phyloP scores from a whole-genome alignment of 1,284 basidiomycete genomes.

The Pseudozyma hubeiensis region DNA sequence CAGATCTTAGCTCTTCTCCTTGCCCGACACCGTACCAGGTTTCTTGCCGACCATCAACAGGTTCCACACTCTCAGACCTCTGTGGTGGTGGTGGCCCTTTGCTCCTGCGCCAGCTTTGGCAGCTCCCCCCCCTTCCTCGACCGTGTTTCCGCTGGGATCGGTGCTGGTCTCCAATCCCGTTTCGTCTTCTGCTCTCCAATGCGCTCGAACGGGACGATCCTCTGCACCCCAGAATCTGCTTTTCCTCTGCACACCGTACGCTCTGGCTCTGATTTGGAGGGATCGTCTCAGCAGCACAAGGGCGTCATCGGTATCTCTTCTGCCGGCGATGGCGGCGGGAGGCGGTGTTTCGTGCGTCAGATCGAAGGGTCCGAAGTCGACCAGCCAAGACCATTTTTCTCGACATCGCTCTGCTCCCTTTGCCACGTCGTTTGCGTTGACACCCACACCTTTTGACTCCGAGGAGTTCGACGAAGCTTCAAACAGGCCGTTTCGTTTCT shows the following conservation, averaged over 20 bases:
- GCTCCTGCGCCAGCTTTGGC: background rate
- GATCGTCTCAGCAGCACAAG: conserved; percentile 28
- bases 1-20: conserved; percentile 4
- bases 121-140: background rate
- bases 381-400: conserved; percentile 43
- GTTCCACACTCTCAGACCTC: conserved; percentile 38
- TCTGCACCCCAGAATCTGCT: conserved; percentile 37
- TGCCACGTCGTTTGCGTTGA: conserved; percentile 15
- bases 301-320: conserved; percentile 51
- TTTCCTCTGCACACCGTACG: conserved; percentile 32
- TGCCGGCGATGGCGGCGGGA: conserved; percentile 56
- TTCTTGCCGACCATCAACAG: conserved; percentile 30
- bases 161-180: conserved; percentile 12
- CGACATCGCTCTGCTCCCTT: conserved; percentile 12
- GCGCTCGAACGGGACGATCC: conserved; percentile 21
- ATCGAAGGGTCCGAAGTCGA: conserved; percentile 46
- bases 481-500: conserved; percentile 6
- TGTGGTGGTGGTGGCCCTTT: conserved; percentile 15
- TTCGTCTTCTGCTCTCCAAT: conserved; percentile 12
- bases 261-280: conserved; percentile 35
- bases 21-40: conserved; percentile 4
- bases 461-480: conserved; percentile 1
- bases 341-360: conserved; percentile 56
- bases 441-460: background rate
- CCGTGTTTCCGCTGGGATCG: conserved; percentile 14